A percentile compares a stretch with the other conserved stretches of the same genome.
Conservation (phyloP, 2,329 filamentous ascomycete genomes). For the Helicocarpus griseus region DNA sequence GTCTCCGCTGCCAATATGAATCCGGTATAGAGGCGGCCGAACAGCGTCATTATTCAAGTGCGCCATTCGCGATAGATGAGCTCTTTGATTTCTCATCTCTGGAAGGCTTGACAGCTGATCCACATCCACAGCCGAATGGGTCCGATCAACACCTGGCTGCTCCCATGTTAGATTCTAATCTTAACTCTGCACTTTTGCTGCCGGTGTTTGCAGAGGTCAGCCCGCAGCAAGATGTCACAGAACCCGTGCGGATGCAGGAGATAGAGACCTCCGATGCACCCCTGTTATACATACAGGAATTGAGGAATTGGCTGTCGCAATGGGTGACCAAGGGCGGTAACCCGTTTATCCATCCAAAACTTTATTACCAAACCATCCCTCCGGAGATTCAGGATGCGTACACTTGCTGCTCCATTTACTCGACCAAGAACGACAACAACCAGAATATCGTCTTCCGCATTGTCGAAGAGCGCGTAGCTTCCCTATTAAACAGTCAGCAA, state of each 20-base stretch:
- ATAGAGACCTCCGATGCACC: background rate
- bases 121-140: background rate
- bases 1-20: background rate
- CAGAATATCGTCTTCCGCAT: background rate
- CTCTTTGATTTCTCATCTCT: background rate
- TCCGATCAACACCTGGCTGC: background rate
- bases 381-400: background rate
- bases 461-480: background rate
- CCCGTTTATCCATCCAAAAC: constrained; percentile 1
- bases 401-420: background rate
- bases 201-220: background rate
- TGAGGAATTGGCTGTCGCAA: background rate
- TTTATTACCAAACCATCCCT: background rate
- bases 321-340: background rate
- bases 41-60: background rate
- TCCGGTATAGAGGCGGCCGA: background rate
- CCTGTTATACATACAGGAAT: background rate
- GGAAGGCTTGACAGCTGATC: background rate
- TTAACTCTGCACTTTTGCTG: background rate
- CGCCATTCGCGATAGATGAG: background rate
- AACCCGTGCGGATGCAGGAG: too few species aligned
- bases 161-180: background rate
- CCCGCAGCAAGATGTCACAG: background rate
- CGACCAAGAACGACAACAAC: background rate
- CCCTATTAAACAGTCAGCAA: background rate